Conservation (phyloP, 2,329 filamentous ascomycete genomes). For the Taxawa tesnikishii region DNA sequence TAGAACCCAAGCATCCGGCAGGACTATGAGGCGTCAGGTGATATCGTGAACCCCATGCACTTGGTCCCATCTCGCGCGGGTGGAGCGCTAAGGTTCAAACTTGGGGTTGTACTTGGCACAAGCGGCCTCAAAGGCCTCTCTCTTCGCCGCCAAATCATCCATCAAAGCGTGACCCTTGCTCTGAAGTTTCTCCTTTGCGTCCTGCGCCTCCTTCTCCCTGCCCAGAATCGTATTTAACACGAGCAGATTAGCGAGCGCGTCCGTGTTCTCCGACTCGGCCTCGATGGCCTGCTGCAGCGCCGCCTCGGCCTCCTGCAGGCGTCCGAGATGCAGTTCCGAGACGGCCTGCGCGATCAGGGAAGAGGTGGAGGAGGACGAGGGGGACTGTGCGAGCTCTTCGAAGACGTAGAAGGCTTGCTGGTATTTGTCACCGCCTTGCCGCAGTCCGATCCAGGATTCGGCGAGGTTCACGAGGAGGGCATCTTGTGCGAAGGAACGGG, state of each 20-base stretch:
- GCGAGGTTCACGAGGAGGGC: conserved; percentile 86
- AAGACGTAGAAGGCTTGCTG: conserved; percentile 96
- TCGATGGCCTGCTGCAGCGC: conserved; percentile 70
- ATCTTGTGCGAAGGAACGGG: conserved; percentile 90
- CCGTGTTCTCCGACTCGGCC: conserved; percentile 57
- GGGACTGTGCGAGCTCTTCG: conserved; percentile 84
- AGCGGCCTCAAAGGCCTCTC: conserved; percentile 72
- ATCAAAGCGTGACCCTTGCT: conserved; percentile 59
- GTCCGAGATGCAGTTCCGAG: conserved; percentile 79
- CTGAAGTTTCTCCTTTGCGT: conserved; percentile 41
- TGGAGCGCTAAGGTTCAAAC: no score
- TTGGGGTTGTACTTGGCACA: conserved; percentile 79
- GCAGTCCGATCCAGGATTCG: conserved; percentile 86
- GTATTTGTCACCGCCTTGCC: conserved; percentile 90
- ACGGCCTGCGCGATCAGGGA: conserved; percentile 80
- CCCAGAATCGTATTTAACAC: conserved; percentile 69
- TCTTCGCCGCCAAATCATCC: conserved; percentile 70
- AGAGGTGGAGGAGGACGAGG: conserved; percentile 63
- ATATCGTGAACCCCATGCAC: no score
- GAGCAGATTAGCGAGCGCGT: conserved; percentile 71
- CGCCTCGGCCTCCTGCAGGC: conserved; percentile 77
- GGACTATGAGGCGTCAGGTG: no score
- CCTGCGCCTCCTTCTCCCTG: conserved; percentile 45
- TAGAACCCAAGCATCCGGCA: no score
- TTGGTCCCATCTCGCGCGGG: no score